phyloP scores from a whole-genome alignment of 768 basidiomycete genomes.

The Amanita pallidorosea region DNA sequence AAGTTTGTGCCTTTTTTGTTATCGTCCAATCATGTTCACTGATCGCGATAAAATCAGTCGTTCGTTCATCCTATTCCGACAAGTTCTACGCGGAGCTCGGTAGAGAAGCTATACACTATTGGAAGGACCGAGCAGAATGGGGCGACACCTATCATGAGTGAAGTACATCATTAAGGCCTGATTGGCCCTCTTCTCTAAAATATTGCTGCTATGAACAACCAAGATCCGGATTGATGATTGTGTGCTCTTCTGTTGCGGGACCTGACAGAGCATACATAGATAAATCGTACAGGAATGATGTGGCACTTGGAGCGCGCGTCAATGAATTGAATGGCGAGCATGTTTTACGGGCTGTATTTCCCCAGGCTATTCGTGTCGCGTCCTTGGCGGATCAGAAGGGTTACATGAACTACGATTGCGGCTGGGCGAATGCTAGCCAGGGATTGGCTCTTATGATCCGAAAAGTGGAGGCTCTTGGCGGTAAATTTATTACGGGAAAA shows the following conservation, averaged over 20 bases:
- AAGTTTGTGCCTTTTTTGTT: slow-evolving; percentile 17
- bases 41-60: slow-evolving; percentile 34
- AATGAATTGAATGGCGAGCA: slow-evolving; percentile 24
- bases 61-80: slow-evolving; percentile 67
- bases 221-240: slow-evolving; percentile 58
- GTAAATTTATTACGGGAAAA: slow-evolving; percentile 46
- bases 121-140: slow-evolving; percentile 63
- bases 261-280: slow-evolving; percentile 31
- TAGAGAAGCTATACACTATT: slow-evolving; percentile 63
- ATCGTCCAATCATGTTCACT: background rate
- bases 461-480: slow-evolving; percentile 49
- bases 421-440: slow-evolving; percentile 76
- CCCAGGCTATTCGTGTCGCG: slow-evolving; percentile 24
- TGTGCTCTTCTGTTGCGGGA: slow-evolving; percentile 20
- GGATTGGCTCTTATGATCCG: slow-evolving; percentile 46
- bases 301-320: slow-evolving; percentile 41
- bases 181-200: background rate
- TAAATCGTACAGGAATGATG: slow-evolving; percentile 53
- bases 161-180: slow-evolving; percentile 19
- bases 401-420: slow-evolving; percentile 68
- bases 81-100: slow-evolving; percentile 60
- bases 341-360: slow-evolving; percentile 39
- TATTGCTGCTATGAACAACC: background rate
- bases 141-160: slow-evolving; percentile 78
- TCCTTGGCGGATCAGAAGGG: slow-evolving; percentile 31